These are phyloP conservation scores for Yamadazyma kanchanaburiensis DNA, from an alignment of 1,139 yeast species.

Conservation along the genomic window DNA sequence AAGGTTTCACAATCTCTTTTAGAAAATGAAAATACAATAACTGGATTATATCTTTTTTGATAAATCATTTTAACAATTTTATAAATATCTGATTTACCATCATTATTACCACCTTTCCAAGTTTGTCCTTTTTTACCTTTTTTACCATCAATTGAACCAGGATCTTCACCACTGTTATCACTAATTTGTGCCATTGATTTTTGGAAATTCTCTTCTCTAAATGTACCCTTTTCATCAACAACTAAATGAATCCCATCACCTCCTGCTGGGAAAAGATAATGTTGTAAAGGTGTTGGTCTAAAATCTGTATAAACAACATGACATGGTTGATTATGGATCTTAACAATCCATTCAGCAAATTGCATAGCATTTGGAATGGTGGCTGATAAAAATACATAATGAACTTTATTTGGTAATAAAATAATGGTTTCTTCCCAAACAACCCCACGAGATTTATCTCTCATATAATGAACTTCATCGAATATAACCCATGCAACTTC, in stretches of 20 bases:
- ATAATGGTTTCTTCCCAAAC: conserved; percentile 99
- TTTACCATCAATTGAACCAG: conserved; percentile 51
- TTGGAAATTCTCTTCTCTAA: conserved; percentile 96
- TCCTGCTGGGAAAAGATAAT: conserved; percentile 93
- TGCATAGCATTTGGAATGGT: conserved; percentile 98
- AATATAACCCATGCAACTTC: conserved; percentile 97
- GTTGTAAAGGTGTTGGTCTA: conserved; percentile 98
- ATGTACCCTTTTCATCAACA: conserved; percentile 94
- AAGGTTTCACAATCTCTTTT: conserved; percentile 94
- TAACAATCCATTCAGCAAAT: conserved; percentile 98
- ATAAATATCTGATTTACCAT: conserved; percentile 86
- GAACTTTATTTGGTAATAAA: conserved; percentile 91
- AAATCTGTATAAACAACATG: conserved; percentile 98
- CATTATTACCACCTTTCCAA: conserved; percentile 86
- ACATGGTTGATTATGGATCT: conserved; percentile 93
- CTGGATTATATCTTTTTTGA: conserved; percentile 93
- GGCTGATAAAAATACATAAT: conserved; percentile 84
- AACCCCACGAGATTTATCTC: conserved; percentile 95
- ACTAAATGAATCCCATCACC: conserved; percentile 97
- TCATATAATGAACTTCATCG: conserved; percentile 95
- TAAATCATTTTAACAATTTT: conserved; percentile 97
- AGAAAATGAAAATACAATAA: conserved; percentile 94
- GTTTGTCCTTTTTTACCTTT: conserved; percentile 80
- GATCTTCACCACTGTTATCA: conserved; percentile 81
- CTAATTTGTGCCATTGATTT: conserved; percentile 95